Evolutionary conservation across 495 filamentous ascomycete species (phyloP), one percentile per base, ranked within the genome.

Genomic region (Annulohypoxylon moriforme): DNA sequence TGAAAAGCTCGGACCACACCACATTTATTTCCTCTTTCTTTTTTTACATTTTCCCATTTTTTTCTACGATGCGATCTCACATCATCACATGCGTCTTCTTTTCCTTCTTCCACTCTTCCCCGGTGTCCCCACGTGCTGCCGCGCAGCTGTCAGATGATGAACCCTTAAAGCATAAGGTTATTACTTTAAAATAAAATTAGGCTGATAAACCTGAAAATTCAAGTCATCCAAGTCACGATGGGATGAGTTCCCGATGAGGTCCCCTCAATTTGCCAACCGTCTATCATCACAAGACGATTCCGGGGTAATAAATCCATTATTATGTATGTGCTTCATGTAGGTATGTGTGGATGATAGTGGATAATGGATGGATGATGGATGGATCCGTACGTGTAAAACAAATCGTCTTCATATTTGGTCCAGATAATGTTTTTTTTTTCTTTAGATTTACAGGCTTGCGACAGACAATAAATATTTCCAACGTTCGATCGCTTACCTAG

Each of bases 21-120:
- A 38, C 9, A 33, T 52, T 60, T 67, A 16, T 14, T 42, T 64
- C 40, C 27, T 11, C 31, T 55, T 58, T 59, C 59, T 53, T 57
- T 52, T 67, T 64, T 29, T 59, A 31, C 29, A 31, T 10, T 50
- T 47, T 47, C 4, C 44, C 44, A 18, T 55, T 22, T 56, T 50
- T 42, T 62, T 58, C 40, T 47, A 46, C 29, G 57, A 62, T 71
- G 58, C 49, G 40, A 61, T 57, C 61, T 65, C 56, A 63, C 69
- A 64, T 64, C 60, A 64, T 72, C 60, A 68, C 59, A 64, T 64
- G 69, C 47, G 27, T 44, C n/a, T n/a, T 50, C 20, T 47, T 36
- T 53, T 5, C 1, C 1, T 40, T 40, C 13, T 40, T n/a, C 36
- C 36, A 13, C 11, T 14, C 14, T 44, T 9, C 40, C 40, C 40